Evolutionary conservation across 495 filamentous ascomycete genomes (phyloP).

Genomic region (Talaromyces nanjingensis): DNA sequence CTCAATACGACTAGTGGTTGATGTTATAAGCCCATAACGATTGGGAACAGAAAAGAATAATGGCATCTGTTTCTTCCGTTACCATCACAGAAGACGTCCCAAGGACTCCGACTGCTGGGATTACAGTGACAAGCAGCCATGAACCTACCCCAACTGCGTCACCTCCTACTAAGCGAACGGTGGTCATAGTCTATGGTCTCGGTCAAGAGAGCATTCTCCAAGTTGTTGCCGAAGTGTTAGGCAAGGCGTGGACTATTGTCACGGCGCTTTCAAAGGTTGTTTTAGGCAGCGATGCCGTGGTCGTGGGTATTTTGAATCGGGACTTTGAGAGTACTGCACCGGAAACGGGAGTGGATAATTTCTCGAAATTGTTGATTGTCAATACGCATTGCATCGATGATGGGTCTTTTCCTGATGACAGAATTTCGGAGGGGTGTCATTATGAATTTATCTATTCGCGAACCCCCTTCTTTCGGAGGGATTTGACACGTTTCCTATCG

Average conservation of each 20-base stretch:
- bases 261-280: constrained; percentile 44
- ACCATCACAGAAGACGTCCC: not conserved
- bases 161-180: constrained; percentile 15
- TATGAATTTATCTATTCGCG: constrained; percentile 79
- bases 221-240: constrained; percentile 60
- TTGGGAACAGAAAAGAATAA: not conserved
- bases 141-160: not conserved
- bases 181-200: constrained; percentile 54
- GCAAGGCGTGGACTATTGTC: constrained; percentile 55
- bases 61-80: not conserved
- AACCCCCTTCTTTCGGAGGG: constrained; percentile 62
- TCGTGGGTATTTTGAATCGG: constrained; percentile 50
- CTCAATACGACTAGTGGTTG: constrained; percentile 1
- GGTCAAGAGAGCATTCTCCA: constrained; percentile 60
- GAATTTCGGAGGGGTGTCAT: constrained; percentile 58
- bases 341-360: constrained; percentile 38
- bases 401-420: constrained; percentile 56
- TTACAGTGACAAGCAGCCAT: constrained; percentile 5
- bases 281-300: constrained; percentile 40
- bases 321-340: constrained; percentile 46
- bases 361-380: constrained; percentile 49
- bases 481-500: constrained; percentile 68
- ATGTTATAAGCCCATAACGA: not conserved
- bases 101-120: not conserved
- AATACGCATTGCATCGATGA: constrained; percentile 68